Evolutionary conservation across 2,329 filamentous ascomycete genomes (phyloP).

Genomic region (Colletotrichum tofieldiae): DNA sequence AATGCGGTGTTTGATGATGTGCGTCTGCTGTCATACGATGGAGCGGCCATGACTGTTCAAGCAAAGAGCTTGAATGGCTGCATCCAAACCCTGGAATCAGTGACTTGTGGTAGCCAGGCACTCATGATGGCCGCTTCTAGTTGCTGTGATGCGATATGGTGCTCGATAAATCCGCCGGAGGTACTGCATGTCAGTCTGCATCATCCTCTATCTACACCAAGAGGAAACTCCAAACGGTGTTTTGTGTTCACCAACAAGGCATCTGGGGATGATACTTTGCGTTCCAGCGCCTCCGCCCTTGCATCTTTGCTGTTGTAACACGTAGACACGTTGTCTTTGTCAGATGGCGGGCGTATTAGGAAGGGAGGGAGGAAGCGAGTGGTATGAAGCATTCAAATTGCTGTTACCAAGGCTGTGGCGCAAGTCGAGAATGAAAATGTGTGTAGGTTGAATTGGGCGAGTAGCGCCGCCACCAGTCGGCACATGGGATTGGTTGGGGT

Average conservation of each 20-base stretch:
- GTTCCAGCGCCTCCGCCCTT: constrained; percentile 40
- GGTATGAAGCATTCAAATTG: not conserved
- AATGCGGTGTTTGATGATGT: constrained; percentile 2
- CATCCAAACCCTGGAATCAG: not conserved
- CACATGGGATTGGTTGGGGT: constrained; percentile 9
- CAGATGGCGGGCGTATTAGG: constrained; percentile 19
- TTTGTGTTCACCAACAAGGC: not conserved
- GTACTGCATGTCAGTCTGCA: constrained; percentile 12
- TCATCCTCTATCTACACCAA: not conserved
- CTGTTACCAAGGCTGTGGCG: not conserved
- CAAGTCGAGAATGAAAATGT: constrained; percentile 17
- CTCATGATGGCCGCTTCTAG: not conserved
- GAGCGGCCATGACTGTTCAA: constrained; percentile 10
- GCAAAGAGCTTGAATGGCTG: constrained; percentile 3
- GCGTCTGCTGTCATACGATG: not conserved
- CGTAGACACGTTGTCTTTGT: constrained; percentile 16
- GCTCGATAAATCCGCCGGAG: not conserved
- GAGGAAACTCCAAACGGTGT: constrained; percentile 25
- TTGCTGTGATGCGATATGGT: not conserved
- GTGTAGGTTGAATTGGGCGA: constrained; percentile 3
- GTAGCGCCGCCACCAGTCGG: constrained; percentile 9
- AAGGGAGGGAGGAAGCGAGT: constrained; percentile 8
- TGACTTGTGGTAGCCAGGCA: constrained; percentile 1
- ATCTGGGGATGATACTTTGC: not conserved
- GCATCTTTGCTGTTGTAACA: constrained; percentile 25